Percentiles rank a stretch among this genome's conserved stretches.
phyloP scores from a whole-genome alignment of 768 basidiomycete genomes.

The Lactifluus subvellereus region DNA sequence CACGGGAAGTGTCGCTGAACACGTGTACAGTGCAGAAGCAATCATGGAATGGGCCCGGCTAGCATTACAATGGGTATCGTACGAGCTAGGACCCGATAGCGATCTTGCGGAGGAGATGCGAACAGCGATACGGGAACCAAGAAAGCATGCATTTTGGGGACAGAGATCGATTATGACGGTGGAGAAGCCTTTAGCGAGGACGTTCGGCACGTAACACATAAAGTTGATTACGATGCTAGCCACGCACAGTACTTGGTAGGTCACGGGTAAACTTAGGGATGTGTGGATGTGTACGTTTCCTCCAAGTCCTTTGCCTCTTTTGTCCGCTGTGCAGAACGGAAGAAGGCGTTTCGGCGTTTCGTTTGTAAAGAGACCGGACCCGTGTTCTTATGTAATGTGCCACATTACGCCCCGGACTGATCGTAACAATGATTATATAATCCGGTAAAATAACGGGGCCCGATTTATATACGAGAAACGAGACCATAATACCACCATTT shows the following conservation, averaged over 20 bases:
- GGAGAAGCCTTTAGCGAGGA: constrained; percentile 15
- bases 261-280: no score
- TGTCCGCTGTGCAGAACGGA: not conserved
- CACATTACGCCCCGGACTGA: not conserved
- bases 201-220: not conserved
- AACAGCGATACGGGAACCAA: constrained; percentile 33
- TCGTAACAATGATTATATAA: constrained; percentile 7
- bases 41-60: constrained; percentile 45
- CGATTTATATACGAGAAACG: no score
- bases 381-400: constrained; percentile 7
- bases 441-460: no score
- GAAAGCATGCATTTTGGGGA: constrained; percentile 46
- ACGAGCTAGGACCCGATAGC: constrained; percentile 53
- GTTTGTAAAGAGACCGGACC: not conserved
- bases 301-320: no score
- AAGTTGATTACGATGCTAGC: not conserved
- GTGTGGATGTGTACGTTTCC: no score
- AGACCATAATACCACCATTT: no score
- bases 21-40: constrained; percentile 38
- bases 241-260: no score
- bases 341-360: not conserved
- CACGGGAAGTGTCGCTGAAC: not conserved
- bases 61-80: constrained; percentile 48
- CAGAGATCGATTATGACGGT: constrained; percentile 27
- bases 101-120: constrained; percentile 41